phyloP scores from a whole-genome alignment of 106 monocot species.

The Xerophyta viscosa region DNA sequence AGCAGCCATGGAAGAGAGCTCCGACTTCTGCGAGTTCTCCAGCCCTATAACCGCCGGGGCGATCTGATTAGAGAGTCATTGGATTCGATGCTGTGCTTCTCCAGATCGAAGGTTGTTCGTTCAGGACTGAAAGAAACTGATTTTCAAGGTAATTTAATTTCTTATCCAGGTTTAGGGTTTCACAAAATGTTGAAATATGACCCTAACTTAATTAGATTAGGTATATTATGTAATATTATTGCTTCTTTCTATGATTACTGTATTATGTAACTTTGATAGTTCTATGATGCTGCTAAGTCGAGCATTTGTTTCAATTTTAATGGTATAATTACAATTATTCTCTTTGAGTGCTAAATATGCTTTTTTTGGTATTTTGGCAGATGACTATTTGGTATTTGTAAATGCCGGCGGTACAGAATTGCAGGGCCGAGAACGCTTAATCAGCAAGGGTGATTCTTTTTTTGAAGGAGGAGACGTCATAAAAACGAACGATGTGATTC shows the following conservation, averaged over 20 bases:
- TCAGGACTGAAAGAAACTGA: conserved; percentile 30
- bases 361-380: conserved; percentile 17
- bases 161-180: not conserved
- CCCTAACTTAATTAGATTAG: not conserved
- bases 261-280: too few relatives aligned
- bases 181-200: not conserved
- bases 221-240: too few relatives aligned
- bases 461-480: conserved; percentile 67
- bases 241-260: too few relatives aligned
- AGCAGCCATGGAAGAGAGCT: too few relatives aligned
- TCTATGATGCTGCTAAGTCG: not conserved
- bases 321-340: not conserved
- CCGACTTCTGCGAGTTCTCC: too few relatives aligned
- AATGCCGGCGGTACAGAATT: conserved; percentile 56
- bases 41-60: not conserved
- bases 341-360: not conserved
- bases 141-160: conserved; percentile 25
- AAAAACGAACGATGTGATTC: conserved; percentile 34
- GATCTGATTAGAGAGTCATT: conserved; percentile 21
- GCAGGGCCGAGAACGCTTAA: conserved; percentile 11
- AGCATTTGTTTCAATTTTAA: not conserved
- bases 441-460: conserved; percentile 40
- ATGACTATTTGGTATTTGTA: conserved; percentile 48
- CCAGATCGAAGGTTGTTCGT: conserved; percentile 36
- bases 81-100: conserved; percentile 60